phyloP scores from a whole-genome alignment of 805 yeast species.

The Candida namnaoensis region DNA sequence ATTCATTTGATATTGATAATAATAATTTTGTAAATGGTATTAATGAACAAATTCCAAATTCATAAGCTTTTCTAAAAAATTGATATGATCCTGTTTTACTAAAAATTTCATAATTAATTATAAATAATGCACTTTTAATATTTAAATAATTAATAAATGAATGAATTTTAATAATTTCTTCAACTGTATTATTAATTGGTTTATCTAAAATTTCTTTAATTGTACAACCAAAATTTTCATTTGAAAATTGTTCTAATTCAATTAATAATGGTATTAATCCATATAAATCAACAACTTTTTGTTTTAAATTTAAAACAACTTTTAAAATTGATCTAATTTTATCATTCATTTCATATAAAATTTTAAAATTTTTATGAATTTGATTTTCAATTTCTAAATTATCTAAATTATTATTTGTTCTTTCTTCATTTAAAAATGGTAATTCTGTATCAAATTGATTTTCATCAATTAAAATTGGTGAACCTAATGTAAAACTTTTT shows the following conservation, averaged over 20 bases:
- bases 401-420: constrained; percentile 22
- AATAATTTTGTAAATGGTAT: constrained; percentile 16
- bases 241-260: constrained; percentile 27
- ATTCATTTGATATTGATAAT: constrained; percentile 13
- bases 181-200: constrained; percentile 9
- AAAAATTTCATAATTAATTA: constrained; percentile 16
- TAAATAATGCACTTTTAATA: constrained; percentile 14
- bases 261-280: constrained; percentile 26
- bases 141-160: constrained; percentile 19
- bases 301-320: constrained; percentile 29
- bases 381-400: constrained; percentile 33
- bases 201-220: constrained; percentile 18
- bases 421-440: constrained; percentile 30
- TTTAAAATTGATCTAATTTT: constrained; percentile 24
- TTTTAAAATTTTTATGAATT: constrained; percentile 24
- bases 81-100: constrained; percentile 8
- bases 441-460: constrained; percentile 41
- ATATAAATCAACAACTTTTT: constrained; percentile 25
- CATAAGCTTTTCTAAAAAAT: constrained; percentile 7
- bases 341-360: constrained; percentile 21
- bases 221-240: constrained; percentile 22
- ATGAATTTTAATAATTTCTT: constrained; percentile 15
- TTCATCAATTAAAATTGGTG: constrained; percentile 28
- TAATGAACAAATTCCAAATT: constrained; percentile 13
- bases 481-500: constrained; percentile 39